phyloP scores from a whole-genome alignment of 306 rosid species.

The Ormosia semicastrata region DNA sequence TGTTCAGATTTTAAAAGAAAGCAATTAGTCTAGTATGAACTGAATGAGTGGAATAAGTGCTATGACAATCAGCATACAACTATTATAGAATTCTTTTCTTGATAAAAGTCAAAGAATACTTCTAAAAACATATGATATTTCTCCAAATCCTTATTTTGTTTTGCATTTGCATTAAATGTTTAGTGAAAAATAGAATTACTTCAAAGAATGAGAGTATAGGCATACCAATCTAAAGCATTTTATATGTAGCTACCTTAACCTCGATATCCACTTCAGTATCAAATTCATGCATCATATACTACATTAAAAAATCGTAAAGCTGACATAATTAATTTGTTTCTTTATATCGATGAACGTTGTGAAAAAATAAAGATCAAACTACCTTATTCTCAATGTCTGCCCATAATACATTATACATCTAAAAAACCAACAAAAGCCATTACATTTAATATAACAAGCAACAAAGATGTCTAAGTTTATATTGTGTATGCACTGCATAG shows the following conservation, averaged over 20 bases:
- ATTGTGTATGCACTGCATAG: background rate
- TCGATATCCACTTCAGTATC: too few species aligned
- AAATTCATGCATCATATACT: too few species aligned
- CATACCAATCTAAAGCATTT: too few species aligned
- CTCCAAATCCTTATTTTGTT: background rate
- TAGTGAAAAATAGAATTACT: background rate
- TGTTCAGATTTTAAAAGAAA: constrained; percentile 1
- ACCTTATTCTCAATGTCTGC: too few species aligned
- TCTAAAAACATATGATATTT: background rate
- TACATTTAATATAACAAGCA: background rate
- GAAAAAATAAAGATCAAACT: too few species aligned
- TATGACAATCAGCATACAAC: background rate
- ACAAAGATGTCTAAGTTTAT: background rate
- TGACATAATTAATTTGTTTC: too few species aligned
- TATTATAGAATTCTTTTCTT: background rate
- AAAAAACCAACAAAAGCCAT: too few species aligned
- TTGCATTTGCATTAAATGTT: background rate
- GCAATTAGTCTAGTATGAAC: too few species aligned
- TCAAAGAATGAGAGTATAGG: background rate
- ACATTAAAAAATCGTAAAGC: too few species aligned
- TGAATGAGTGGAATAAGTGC: background rate
- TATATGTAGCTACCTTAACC: too few species aligned
- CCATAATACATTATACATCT: too few species aligned
- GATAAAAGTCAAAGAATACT: background rate
- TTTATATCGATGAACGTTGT: too few species aligned